These are phyloP conservation scores for Pythium aquatile DNA, from an alignment of 352 stramenopile genomes.

Conservation along the genomic window DNA sequence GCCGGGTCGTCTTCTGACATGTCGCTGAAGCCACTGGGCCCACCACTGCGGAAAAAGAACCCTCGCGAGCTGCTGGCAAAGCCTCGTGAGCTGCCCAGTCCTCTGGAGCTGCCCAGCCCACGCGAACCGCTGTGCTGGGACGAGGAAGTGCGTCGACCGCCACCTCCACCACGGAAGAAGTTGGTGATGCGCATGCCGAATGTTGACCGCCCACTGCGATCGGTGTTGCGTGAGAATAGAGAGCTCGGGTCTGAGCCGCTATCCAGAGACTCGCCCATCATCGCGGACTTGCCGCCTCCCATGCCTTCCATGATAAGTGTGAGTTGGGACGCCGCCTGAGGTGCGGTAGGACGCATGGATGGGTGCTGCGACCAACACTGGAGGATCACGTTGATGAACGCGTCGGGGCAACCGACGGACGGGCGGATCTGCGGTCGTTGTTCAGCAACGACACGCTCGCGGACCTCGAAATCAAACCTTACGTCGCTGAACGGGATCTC, in stretches of 20 bases:
- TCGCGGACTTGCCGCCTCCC: slow-evolving; percentile 36
- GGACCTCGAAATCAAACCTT: slow-evolving; percentile 70
- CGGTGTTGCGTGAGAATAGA: slow-evolving; percentile 26
- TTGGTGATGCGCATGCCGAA: slow-evolving; percentile 60
- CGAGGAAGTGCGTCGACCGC: slow-evolving; percentile 11
- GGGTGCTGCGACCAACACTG: slow-evolving; percentile 62
- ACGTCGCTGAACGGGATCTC: slow-evolving; percentile 61
- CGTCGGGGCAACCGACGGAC: slow-evolving; percentile 44
- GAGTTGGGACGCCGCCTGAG: slow-evolving; percentile 49
- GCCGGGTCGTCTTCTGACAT: slow-evolving; percentile 18
- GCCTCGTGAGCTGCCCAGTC: slow-evolving; percentile 18
- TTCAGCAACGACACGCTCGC: slow-evolving; percentile 53
- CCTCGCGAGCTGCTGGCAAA: slow-evolving; percentile 18
- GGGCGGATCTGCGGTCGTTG: slow-evolving; percentile 52
- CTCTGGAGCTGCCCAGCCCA: slow-evolving; percentile 9
- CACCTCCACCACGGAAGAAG: slow-evolving; percentile 54
- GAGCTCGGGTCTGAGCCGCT: slow-evolving; percentile 60
- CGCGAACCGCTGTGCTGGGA: slow-evolving; percentile 29
- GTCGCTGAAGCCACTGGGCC: neutral
- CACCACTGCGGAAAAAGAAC: slow-evolving; percentile 25
- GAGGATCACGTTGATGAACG: slow-evolving; percentile 55
- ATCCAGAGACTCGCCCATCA: slow-evolving; percentile 48
- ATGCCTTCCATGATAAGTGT: slow-evolving; percentile 55
- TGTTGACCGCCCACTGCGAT: slow-evolving; percentile 33
- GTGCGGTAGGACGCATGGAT: slow-evolving; percentile 38